Evolutionary conservation across 805 yeast species (phyloP).

Genomic region (Kodamaea sagamina): DNA sequence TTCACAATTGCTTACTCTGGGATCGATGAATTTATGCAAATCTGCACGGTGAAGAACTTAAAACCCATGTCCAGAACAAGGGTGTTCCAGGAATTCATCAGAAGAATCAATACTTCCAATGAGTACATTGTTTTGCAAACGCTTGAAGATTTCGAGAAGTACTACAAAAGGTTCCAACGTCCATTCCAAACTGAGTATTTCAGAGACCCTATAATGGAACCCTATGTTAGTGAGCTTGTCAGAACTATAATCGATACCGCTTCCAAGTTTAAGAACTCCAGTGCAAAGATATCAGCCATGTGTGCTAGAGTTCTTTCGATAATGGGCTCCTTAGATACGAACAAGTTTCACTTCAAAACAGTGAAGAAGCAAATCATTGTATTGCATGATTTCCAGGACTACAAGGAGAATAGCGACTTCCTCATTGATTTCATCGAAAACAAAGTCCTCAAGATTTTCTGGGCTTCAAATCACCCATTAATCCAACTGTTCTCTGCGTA

Average conservation of each 20-base stretch:
- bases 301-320: slow-evolving; percentile 73
- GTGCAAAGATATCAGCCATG: slow-evolving; percentile 51
- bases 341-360: slow-evolving; percentile 49
- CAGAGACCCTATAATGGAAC: slow-evolving; percentile 32
- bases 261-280: slow-evolving; percentile 51
- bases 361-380: slow-evolving; percentile 49
- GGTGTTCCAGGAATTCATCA: slow-evolving; percentile 51
- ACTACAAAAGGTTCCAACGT: slow-evolving; percentile 51
- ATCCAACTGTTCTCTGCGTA: slow-evolving; percentile 81
- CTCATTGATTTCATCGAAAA: slow-evolving; percentile 64
- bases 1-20: slow-evolving; percentile 50
- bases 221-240: slow-evolving; percentile 46
- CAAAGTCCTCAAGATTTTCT: slow-evolving; percentile 77
- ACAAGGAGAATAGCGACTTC: slow-evolving; percentile 63
- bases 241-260: slow-evolving; percentile 58
- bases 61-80: slow-evolving; percentile 10
- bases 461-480: slow-evolving; percentile 87
- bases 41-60: slow-evolving; percentile 15
- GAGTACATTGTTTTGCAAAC: slow-evolving; percentile 73
- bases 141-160: slow-evolving; percentile 59
- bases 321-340: slow-evolving; percentile 75
- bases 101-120: slow-evolving; percentile 62
- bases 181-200: slow-evolving; percentile 47
- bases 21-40: slow-evolving; percentile 24
- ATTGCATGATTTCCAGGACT: slow-evolving; percentile 62